Evolutionary conservation across 1,284 basidiomycete species (phyloP).

Genomic region (Schizophyllum amplum): DNA sequence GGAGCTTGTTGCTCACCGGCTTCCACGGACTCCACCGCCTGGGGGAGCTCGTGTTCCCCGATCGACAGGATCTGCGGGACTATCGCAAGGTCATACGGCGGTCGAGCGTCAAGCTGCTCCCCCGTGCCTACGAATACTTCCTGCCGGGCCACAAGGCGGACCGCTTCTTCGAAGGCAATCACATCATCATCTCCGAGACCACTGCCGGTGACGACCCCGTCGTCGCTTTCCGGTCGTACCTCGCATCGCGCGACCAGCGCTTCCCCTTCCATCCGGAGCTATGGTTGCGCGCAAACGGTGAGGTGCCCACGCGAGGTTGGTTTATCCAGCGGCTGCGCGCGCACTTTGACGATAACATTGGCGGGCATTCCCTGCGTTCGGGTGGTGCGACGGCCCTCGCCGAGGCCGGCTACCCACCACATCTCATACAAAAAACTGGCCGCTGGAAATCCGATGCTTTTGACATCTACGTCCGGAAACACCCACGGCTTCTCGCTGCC

Average conservation of each 20-base stretch:
- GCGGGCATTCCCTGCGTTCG: conserved; percentile 16
- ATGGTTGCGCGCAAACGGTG: conserved; percentile 13
- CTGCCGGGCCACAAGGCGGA: conserved; percentile 25
- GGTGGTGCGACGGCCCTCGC: conserved; percentile 16
- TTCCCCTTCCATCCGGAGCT: conserved; percentile 15
- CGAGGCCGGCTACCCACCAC: conserved; percentile 10
- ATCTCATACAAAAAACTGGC: conserved; percentile 15
- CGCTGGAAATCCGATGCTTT: conserved; percentile 17
- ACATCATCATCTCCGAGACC: conserved; percentile 10
- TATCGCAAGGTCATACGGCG: conserved; percentile 16
- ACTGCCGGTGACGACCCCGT: conserved; percentile 8
- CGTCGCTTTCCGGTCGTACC: conserved; percentile 13
- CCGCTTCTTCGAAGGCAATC: conserved; percentile 13
- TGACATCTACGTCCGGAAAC: conserved; percentile 16
- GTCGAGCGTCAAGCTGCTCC: conserved; percentile 8
- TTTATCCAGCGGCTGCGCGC: conserved; percentile 7
- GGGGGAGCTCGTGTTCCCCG: conserved; percentile 21
- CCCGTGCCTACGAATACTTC: too few relatives aligned
- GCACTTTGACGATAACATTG: conserved; percentile 5
- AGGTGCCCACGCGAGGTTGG: conserved; percentile 14
- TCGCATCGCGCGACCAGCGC: conserved; percentile 15
- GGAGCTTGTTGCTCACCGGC: conserved; percentile 17
- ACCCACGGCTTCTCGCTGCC: conserved; percentile 11
- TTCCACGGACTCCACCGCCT: conserved; percentile 24
- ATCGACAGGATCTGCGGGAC: conserved; percentile 11